Conservation (phyloP, 2,329 filamentous ascomycete species). For the Colletotrichum tanaceti region DNA sequence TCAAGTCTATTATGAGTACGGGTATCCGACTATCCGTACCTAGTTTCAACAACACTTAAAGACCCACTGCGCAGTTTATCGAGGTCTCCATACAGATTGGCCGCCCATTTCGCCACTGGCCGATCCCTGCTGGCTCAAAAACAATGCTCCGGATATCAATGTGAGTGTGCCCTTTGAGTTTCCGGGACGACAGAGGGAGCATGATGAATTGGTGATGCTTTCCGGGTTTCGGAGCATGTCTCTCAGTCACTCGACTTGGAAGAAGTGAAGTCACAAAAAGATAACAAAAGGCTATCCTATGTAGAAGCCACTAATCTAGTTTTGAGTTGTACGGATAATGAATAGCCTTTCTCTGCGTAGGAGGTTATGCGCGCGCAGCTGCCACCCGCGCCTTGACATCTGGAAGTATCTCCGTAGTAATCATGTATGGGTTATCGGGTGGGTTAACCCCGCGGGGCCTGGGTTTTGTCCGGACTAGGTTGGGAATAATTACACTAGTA, state of each 20-base stretch:
- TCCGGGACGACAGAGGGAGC: too few species aligned
- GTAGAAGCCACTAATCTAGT: too few species aligned
- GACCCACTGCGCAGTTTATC: constrained; percentile 14
- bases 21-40: too few species aligned
- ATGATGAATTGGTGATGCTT: too few species aligned
- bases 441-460: neutral
- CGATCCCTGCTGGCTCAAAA: neutral
- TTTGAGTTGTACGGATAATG: neutral
- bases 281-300: too few species aligned
- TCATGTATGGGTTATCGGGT: neutral
- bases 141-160: neutral
- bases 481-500: too few species aligned
- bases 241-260: neutral
- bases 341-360: neutral
- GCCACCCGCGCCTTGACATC: neutral
- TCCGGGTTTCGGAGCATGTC: too few species aligned
- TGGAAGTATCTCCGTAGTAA: too few species aligned
- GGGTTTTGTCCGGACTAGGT: neutral
- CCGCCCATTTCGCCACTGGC: neutral
- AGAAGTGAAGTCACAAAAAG: too few species aligned
- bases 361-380: neutral
- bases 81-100: constrained; percentile 7
- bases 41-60: neutral
- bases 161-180: neutral
- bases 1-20: too few species aligned